Base-by-base conservation (phyloP, 2,329 filamentous ascomycete species). In the Aspergillus sp. region DNA sequence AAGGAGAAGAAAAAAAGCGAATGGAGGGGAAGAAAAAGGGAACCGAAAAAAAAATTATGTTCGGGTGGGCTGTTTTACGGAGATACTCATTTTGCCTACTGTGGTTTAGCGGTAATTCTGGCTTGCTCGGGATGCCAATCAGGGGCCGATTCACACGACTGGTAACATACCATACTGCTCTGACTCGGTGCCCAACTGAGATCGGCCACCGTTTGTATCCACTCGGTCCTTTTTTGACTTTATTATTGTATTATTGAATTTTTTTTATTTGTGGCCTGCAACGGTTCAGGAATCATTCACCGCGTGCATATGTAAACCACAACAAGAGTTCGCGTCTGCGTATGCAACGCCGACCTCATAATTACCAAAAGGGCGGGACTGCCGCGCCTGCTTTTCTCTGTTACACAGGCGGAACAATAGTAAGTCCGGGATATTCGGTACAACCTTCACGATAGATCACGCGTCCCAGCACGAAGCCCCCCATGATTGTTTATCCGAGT, bases 11-110 rank as follows among this genome's bases (percentile, higher is more conserved):
- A 53, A 44, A 62, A 59, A 48, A 59, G 61, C 59, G 66, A 62
- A 63, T 59, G 61, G 48, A 50, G 59, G 54, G 58, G 60, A 58
- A 32, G 44, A 51, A 53, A 30, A 30, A 59, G n/a, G 59, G 11
- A 19, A 11, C 13, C 19, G 17, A 58, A 41, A 27, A 58, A 58
- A 58, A 39, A 27, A 52, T 32, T 30, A 44, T 47, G 42, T 32
- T 30, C 25, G 39, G 53, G 53, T 55, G 53, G 53, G 53, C 17
- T 47, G 39, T 23, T 42, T 25, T 23, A 30, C 17, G 25, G 23
- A n/a, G 52, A 38, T 21, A 42, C 36, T 25, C 39, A 21, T 15
- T 30, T 47, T 47, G 39, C 53, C 39, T n/a, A 11, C 21, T 36
- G 23, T 6, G 41, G 53, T 13, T 27, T 55, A 55, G 53, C 41